Percentiles rank a stretch among this genome's conserved stretches.
These are phyloP conservation scores for Ramaria rubella DNA, from an alignment of 768 basidiomycete genomes.

Conservation along the genomic window DNA sequence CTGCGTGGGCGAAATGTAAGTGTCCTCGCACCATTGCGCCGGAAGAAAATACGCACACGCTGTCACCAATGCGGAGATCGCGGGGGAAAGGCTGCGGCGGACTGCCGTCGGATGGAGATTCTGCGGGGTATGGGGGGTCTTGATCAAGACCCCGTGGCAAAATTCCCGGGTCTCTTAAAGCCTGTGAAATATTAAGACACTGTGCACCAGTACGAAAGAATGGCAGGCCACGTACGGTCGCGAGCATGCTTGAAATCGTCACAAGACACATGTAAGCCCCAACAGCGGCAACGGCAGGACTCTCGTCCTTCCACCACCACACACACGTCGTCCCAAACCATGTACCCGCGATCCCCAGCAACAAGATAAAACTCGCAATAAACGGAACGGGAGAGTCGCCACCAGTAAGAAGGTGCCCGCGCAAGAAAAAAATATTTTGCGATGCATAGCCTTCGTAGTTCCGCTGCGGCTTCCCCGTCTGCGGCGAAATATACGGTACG, in stretches of 20 bases:
- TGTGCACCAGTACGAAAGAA: conserved; percentile 12
- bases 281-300: conserved; percentile 62
- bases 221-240: conserved; percentile 47
- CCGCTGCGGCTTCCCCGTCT: conserved; percentile 38
- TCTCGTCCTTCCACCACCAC: conserved; percentile 82
- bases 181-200: conserved; percentile 36
- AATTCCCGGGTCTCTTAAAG: conserved; percentile 81
- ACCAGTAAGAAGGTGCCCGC: conserved; percentile 71
- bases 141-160: conserved; percentile 83
- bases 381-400: conserved; percentile 86
- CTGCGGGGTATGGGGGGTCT: conserved; percentile 69
- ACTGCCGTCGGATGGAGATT: conserved; percentile 56
- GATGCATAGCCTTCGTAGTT: conserved; percentile 65
- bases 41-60: conserved; percentile 48
- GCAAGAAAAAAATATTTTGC: conserved; percentile 67
- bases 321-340: conserved; percentile 88
- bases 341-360: conserved; percentile 62
- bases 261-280: conserved; percentile 59
- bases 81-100: conserved; percentile 64
- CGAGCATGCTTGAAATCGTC: conserved; percentile 68
- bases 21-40: conserved; percentile 1
- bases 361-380: conserved; percentile 50
- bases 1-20: conserved; percentile 39
- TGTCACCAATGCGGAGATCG: conserved; percentile 71
- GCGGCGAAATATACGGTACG: conserved; percentile 29